These are phyloP conservation scores for Lecanosticta acicola DNA, from an alignment of 2,329 filamentous ascomycete genomes.

Conservation along the genomic window DNA sequence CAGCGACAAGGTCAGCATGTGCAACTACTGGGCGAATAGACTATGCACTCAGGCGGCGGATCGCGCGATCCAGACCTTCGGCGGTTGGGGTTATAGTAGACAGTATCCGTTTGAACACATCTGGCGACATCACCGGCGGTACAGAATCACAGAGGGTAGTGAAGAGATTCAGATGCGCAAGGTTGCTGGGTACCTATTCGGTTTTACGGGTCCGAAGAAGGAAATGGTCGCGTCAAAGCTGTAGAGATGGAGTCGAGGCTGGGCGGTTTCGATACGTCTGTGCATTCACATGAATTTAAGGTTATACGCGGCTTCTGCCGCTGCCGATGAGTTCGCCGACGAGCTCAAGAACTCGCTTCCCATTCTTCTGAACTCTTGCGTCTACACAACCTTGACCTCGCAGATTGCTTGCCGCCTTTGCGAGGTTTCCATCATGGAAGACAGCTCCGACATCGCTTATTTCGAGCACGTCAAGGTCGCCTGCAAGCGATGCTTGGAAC, in stretches of 20 bases:
- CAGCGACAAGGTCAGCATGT: conserved; percentile 60
- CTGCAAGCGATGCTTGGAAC: too few species aligned
- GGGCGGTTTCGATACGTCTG: neutral
- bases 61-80: conserved; percentile 57
- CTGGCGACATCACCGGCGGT: conserved; percentile 58
- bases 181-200: conserved; percentile 55
- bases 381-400: too few species aligned
- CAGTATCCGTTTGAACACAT: conserved; percentile 60
- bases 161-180: conserved; percentile 65
- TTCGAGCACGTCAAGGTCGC: too few species aligned
- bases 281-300: conserved; percentile 1
- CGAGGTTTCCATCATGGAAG: too few species aligned
- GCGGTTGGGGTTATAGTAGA: conserved; percentile 54
- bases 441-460: too few species aligned
- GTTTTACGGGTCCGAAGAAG: conserved; percentile 43
- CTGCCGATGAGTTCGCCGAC: neutral
- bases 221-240: conserved; percentile 16
- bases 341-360: neutral
- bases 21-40: conserved; percentile 60
- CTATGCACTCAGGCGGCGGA: conserved; percentile 57
- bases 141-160: conserved; percentile 59
- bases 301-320: neutral
- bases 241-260: conserved; percentile 3
- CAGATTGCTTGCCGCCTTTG: too few species aligned
- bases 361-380: too few species aligned